A percentile compares a stretch with the other conserved stretches of the same genome.
Conservation (phyloP, 345 rosid genomes). For the Brassica juncea region DNA sequence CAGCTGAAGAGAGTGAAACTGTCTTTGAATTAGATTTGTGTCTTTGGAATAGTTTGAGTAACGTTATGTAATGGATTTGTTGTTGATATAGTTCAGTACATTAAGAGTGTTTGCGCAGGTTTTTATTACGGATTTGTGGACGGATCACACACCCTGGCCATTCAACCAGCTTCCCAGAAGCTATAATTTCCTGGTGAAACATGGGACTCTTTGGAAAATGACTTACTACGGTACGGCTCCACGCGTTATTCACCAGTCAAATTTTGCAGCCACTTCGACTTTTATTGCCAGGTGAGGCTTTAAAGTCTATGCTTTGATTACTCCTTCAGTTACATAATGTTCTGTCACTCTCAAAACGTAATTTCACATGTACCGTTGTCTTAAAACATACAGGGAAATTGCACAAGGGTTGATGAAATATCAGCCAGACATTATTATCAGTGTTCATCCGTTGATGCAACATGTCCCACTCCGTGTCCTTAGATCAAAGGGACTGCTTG, state of each 20-base stretch:
- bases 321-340: not conserved
- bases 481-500: conserved; percentile 79
- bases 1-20: not conserved
- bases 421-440: conserved; percentile 88
- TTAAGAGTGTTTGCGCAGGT: conserved; percentile 72
- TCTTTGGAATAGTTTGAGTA: too few species aligned
- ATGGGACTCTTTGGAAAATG: conserved; percentile 87
- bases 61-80: not conserved
- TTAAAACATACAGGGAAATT: conserved; percentile 59
- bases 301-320: conserved; percentile 13
- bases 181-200: conserved; percentile 94
- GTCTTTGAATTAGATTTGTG: not conserved
- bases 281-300: conserved; percentile 86
- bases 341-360: not conserved
- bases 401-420: conserved; percentile 97
- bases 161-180: conserved; percentile 94
- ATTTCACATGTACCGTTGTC: not conserved
- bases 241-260: conserved; percentile 83
- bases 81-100: conserved; percentile 15
- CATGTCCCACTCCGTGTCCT: conserved; percentile 96
- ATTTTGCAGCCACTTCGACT: conserved; percentile 95
- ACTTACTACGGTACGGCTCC: conserved; percentile 91
- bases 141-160: conserved; percentile 99
- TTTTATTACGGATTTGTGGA: conserved; percentile 91
- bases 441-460: conserved; percentile 98